These are phyloP conservation scores for Pharnaceum exiguum DNA, from an alignment of 148 eudicot species.

Conservation along the genomic window DNA sequence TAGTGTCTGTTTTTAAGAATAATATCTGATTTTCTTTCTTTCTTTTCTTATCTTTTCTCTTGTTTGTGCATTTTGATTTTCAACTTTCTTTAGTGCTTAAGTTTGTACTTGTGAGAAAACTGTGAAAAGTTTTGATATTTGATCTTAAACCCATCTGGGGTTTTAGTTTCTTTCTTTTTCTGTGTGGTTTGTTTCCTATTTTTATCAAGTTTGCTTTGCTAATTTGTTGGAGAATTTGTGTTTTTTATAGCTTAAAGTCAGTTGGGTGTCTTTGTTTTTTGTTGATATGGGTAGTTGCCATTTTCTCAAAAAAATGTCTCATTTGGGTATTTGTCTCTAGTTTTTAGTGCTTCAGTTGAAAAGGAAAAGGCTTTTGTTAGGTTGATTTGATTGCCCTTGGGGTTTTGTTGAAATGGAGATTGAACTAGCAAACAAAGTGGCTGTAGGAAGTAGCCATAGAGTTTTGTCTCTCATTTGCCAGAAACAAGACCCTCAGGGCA, in stretches of 20 bases:
- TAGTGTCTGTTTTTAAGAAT: too few relatives aligned
- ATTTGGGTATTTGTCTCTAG: slow-evolving; percentile 11
- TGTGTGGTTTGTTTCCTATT: too few relatives aligned
- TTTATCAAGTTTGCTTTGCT: too few relatives aligned
- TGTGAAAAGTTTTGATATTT: slow-evolving; percentile 5
- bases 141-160: slow-evolving; percentile 5
- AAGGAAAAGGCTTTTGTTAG: background rate
- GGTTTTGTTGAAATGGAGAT: slow-evolving; percentile 26
- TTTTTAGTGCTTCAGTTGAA: background rate
- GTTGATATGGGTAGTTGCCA: slow-evolving; percentile 13
- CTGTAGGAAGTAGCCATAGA: slow-evolving; percentile 42
- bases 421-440: slow-evolving; percentile 46
- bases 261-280: too few relatives aligned
- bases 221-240: too few relatives aligned
- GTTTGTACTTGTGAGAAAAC: too few relatives aligned
- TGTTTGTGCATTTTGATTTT: background rate
- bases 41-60: background rate
- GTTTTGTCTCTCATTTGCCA: slow-evolving; percentile 28
- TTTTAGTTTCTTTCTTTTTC: too few relatives aligned
- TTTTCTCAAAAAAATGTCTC: slow-evolving; percentile 12
- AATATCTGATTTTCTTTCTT: too few relatives aligned
- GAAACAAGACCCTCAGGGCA: slow-evolving; percentile 24
- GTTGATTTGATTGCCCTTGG: slow-evolving; percentile 1
- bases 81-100: background rate
- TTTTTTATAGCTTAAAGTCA: too few relatives aligned